Percentiles rank a stretch among this genome's conserved stretches.
These are phyloP conservation scores for Rhodamnia rubescens DNA, from an alignment of 345 rosid genomes.

Conservation along the genomic window DNA sequence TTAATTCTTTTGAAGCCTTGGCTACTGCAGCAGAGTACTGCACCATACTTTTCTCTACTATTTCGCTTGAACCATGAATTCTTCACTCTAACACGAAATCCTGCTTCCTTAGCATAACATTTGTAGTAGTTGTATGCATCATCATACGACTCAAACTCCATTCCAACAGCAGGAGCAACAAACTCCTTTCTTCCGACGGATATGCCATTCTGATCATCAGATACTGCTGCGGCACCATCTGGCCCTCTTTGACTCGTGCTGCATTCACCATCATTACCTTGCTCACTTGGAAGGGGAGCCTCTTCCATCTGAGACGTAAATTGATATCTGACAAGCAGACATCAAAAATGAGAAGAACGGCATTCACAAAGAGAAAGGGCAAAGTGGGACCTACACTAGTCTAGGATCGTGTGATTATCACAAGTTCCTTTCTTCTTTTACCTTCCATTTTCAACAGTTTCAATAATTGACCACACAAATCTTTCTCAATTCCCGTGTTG, in stretches of 20 bases:
- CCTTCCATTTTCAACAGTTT: background rate
- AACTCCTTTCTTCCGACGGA: slow-evolving; percentile 39
- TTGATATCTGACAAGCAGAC: background rate
- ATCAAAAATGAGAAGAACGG: background rate
- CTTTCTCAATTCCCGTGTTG: background rate
- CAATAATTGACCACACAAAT: background rate
- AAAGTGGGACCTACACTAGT: background rate
- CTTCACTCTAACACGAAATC: slow-evolving; percentile 72
- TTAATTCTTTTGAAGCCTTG: slow-evolving; percentile 67
- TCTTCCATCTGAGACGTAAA: slow-evolving; percentile 20
- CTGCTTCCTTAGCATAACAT: slow-evolving; percentile 63
- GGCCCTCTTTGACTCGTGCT: slow-evolving; percentile 4
- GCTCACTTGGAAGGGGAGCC: slow-evolving; percentile 16
- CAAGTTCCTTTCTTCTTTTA: background rate
- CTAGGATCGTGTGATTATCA: background rate
- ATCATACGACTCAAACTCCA: slow-evolving; percentile 77
- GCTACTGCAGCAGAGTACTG: slow-evolving; percentile 72
- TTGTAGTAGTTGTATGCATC: slow-evolving; percentile 76
- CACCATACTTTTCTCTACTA: slow-evolving; percentile 66
- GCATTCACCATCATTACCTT: slow-evolving; percentile 18
- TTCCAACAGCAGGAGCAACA: slow-evolving; percentile 62
- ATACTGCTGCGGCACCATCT: background rate
- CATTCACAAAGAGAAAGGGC: background rate
- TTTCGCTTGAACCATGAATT: slow-evolving; percentile 83
- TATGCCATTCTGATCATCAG: slow-evolving; percentile 19